A percentile compares a stretch with the other conserved stretches of the same genome.
Evolutionary conservation across 768 basidiomycete species (phyloP).

Genomic region (Strobilomyces echinocephalus): DNA sequence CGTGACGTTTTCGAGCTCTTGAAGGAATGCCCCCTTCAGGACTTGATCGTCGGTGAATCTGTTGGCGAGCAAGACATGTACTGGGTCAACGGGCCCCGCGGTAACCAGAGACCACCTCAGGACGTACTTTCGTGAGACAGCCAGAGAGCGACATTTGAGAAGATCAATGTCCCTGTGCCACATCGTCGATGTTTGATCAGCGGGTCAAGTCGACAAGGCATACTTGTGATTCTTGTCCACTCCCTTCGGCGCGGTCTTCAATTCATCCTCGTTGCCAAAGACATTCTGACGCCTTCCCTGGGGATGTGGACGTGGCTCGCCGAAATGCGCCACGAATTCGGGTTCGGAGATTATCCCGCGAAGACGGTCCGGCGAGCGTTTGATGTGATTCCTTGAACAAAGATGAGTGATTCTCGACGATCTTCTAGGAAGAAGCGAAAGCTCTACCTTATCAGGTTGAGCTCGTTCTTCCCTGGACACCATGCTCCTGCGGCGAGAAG

Average conservation of each 20-base stretch:
- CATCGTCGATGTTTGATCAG: background rate
- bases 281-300: slow-evolving; percentile 67
- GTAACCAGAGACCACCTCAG: slow-evolving; percentile 8
- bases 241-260: slow-evolving; percentile 91
- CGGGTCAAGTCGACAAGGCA: slow-evolving; percentile 10
- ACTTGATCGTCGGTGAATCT: slow-evolving; percentile 79
- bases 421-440: background rate
- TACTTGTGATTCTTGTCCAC: slow-evolving; percentile 77
- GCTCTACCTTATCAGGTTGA: slow-evolving; percentile 64
- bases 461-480: slow-evolving; percentile 75
- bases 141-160: slow-evolving; percentile 76
- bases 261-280: slow-evolving; percentile 82
- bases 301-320: slow-evolving; percentile 55
- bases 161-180: slow-evolving; percentile 79
- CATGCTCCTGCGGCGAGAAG: slow-evolving; percentile 77
- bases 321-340: slow-evolving; percentile 75
- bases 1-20: slow-evolving; percentile 52
- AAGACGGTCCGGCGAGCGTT: slow-evolving; percentile 55
- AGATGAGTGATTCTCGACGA: background rate
- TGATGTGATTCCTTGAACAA: slow-evolving; percentile 54
- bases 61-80: background rate
- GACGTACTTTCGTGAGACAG: slow-evolving; percentile 55
- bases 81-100: slow-evolving; percentile 15
- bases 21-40: slow-evolving; percentile 56
- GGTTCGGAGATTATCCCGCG: slow-evolving; percentile 62